A percentile compares a stretch with the other conserved stretches of the same genome.
Conservation (phyloP, 768 basidiomycete genomes). For the Trametes meyenii region DNA sequence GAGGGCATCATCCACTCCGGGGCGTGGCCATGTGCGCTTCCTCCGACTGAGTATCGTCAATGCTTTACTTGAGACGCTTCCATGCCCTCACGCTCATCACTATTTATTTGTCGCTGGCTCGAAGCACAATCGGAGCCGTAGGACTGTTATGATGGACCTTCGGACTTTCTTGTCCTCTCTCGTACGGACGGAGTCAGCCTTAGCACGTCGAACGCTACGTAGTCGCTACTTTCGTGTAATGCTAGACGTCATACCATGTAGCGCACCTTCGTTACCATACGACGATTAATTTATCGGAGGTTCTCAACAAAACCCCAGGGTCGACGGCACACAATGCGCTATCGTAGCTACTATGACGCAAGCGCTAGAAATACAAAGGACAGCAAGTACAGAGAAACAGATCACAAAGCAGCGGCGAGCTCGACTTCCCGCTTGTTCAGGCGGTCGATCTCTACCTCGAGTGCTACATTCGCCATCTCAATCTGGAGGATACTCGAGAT, state of each 20-base stretch:
- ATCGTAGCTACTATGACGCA: conserved; percentile 1
- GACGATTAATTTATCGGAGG: conserved; percentile 4
- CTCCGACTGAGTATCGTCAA: conserved; percentile 28
- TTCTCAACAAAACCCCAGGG: conserved; percentile 22
- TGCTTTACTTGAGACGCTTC: conserved; percentile 28
- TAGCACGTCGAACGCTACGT: not conserved
- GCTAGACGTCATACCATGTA: conserved; percentile 6
- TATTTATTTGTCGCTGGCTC: not conserved
- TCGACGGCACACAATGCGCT: not conserved
- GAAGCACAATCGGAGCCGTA: not conserved
- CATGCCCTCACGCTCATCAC: not conserved
- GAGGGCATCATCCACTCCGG: conserved; percentile 47
- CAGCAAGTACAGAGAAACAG: not conserved
- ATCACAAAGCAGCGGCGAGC: conserved; percentile 43
- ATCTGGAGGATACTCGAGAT: conserved; percentile 90
- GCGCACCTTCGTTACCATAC: conserved; percentile 8
- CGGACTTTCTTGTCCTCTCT: not conserved
- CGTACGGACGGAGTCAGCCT: not conserved
- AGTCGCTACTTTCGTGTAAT: not conserved
- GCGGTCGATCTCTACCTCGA: conserved; percentile 78
- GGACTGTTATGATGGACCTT: not conserved
- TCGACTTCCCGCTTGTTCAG: conserved; percentile 64
- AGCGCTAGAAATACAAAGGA: conserved; percentile 20
- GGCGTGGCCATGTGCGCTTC: conserved; percentile 53
- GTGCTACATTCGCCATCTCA: conserved; percentile 90